Percentiles rank a stretch among this genome's conserved stretches.
These are phyloP conservation scores for Teratosphaeria nubilosa DNA, from an alignment of 2,329 filamentous ascomycete species.

Conservation along the genomic window DNA sequence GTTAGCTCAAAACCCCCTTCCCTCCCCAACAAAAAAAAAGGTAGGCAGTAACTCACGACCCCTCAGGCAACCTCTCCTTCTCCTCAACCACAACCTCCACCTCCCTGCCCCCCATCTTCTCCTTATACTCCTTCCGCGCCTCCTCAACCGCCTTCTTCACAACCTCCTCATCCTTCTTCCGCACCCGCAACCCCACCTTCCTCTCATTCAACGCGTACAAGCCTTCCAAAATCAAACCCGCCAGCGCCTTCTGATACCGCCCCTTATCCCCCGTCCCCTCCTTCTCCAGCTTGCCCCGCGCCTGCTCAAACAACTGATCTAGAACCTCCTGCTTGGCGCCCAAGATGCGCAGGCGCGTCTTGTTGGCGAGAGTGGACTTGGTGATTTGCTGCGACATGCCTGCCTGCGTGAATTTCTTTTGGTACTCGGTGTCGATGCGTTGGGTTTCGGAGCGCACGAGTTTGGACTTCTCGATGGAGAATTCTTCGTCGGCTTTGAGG, in stretches of 20 bases:
- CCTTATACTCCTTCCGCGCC: constrained; percentile 75
- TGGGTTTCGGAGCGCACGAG: constrained; percentile 92
- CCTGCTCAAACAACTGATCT: constrained; percentile 76
- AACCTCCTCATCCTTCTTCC: constrained; percentile 67
- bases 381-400: constrained; percentile 98
- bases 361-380: constrained; percentile 90
- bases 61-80: constrained; percentile 67
- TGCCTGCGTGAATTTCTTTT: constrained; percentile 99
- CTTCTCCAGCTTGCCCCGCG: constrained; percentile 41
- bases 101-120: constrained; percentile 56
- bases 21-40: neutral
- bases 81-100: constrained; percentile 65
- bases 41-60: constrained; percentile 54
- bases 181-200: constrained; percentile 61
- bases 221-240: constrained; percentile 77
- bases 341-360: constrained; percentile 83
- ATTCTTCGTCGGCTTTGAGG: constrained; percentile 97
- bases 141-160: constrained; percentile 69
- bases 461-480: constrained; percentile 98
- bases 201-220: constrained; percentile 79
- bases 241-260: constrained; percentile 67
- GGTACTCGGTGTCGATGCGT: constrained; percentile 83
- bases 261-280: constrained; percentile 50
- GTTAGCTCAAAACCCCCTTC: neutral
- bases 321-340: constrained; percentile 81